A percentile compares a stretch with the other conserved stretches of the same genome.
Evolutionary conservation across 768 basidiomycete genomes (phyloP).

Genomic region (Cubamyces lactineus): DNA sequence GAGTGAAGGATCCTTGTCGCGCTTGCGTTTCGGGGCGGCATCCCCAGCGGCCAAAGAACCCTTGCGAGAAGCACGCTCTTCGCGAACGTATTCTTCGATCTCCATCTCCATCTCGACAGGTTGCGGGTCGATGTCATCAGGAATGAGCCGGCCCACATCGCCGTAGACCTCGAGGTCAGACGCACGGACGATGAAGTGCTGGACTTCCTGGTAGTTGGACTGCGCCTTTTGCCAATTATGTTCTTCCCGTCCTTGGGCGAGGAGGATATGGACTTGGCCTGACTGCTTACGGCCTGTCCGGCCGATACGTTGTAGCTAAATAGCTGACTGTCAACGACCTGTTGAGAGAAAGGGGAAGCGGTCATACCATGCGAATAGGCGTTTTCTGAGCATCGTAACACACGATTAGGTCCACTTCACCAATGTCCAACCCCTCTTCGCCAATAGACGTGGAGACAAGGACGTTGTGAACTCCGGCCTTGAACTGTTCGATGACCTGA

Average conservation of each 20-base stretch:
- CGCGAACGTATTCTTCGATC: constrained; percentile 68
- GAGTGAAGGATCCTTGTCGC: constrained; percentile 64
- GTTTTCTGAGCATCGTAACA: constrained; percentile 98
- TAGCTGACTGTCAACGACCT: neutral
- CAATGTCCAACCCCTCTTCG: constrained; percentile 98
- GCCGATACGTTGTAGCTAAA: constrained; percentile 91
- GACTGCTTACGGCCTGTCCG: constrained; percentile 92
- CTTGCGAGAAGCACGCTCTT: constrained; percentile 41
- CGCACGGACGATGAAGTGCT: constrained; percentile 83
- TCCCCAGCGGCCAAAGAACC: constrained; percentile 34
- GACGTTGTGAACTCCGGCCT: constrained; percentile 84
- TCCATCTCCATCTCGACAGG: constrained; percentile 84
- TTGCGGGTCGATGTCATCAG: constrained; percentile 73
- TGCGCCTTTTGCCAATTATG: constrained; percentile 88
- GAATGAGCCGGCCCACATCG: constrained; percentile 89
- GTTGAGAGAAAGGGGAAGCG: neutral
- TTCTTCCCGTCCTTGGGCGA: constrained; percentile 91
- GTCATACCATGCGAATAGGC: constrained; percentile 89
- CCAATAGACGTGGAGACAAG: constrained; percentile 96
- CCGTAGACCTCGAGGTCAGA: constrained; percentile 88
- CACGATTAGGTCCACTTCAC: constrained; percentile 93
- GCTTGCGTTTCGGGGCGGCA: constrained; percentile 59
- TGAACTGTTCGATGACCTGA: constrained; percentile 87
- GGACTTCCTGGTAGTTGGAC: constrained; percentile 84
- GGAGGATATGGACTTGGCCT: constrained; percentile 88